Evolutionary conservation across 768 basidiomycete genomes (phyloP).

Genomic region (Fistulinella prunicolor): DNA sequence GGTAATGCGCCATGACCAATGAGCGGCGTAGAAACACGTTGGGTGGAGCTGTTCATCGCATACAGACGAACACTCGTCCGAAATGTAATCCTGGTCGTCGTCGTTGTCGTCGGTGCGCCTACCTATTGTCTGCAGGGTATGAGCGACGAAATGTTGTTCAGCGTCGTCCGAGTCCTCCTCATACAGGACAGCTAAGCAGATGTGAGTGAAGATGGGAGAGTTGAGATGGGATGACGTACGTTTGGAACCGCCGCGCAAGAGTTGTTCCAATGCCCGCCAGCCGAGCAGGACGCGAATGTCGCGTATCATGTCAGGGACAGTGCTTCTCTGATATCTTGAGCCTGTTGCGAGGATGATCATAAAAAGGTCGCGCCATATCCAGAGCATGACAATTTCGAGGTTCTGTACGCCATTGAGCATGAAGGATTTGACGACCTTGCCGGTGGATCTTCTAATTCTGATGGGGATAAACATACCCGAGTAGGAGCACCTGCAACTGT

Average conservation of each 20-base stretch:
- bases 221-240: constrained; percentile 27
- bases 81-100: constrained; percentile 26
- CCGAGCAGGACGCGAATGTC: constrained; percentile 53
- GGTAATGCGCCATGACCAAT: constrained; percentile 50
- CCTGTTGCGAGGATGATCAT: constrained; percentile 49
- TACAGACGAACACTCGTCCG: constrained; percentile 19
- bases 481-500: constrained; percentile 55
- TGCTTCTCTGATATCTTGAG: constrained; percentile 25
- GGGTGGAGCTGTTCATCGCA: constrained; percentile 25
- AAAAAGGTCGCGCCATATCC: constrained; percentile 72
- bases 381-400: constrained; percentile 47
- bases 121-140: no score
- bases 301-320: constrained; percentile 52
- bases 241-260: constrained; percentile 53
- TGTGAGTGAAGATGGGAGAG: background rate
- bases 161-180: constrained; percentile 27
- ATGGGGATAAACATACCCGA: constrained; percentile 46
- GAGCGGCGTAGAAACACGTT: constrained; percentile 40
- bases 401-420: constrained; percentile 45
- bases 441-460: constrained; percentile 41
- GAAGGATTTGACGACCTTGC: constrained; percentile 48
- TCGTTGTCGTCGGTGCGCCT: constrained; percentile 31
- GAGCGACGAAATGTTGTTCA: constrained; percentile 18
- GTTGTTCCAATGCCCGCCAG: constrained; percentile 48
- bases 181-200: background rate